These are phyloP conservation scores for Pholiota microspora DNA, from an alignment of 768 basidiomycete species.

Conservation along the genomic window DNA sequence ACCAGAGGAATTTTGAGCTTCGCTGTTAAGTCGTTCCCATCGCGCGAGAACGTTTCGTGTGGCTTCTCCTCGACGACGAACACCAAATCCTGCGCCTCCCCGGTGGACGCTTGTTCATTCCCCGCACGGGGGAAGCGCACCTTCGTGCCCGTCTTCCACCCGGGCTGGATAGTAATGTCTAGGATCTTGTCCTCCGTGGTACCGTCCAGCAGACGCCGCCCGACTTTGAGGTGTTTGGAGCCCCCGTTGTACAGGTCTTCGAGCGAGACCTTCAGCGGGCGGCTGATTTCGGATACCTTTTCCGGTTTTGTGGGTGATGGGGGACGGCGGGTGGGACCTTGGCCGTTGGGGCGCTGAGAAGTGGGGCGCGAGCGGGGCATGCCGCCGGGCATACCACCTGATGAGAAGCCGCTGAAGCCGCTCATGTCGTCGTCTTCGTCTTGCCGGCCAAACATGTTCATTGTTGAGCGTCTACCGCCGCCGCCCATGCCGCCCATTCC, in stretches of 20 bases:
- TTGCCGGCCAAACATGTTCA: conserved; percentile 33
- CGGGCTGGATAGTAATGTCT: conserved; percentile 77
- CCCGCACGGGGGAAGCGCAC: conserved; percentile 86
- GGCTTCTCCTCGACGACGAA: conserved; percentile 97
- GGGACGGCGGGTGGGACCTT: conserved; percentile 15
- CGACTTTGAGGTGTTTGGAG: conserved; percentile 86
- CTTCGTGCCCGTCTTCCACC: conserved; percentile 97
- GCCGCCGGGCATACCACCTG: conserved; percentile 47
- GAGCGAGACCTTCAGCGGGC: conserved; percentile 81
- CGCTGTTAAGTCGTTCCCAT: conserved; percentile 77
- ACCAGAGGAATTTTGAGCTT: conserved; percentile 68
- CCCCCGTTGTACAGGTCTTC: conserved; percentile 85
- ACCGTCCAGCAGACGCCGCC: conserved; percentile 69
- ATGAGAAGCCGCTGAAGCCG: conserved; percentile 31
- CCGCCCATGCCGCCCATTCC: conserved; percentile 37
- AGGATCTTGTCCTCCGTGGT: conserved; percentile 82
- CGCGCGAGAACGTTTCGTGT: conserved; percentile 71
- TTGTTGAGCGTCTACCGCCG: conserved; percentile 21
- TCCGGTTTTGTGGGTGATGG: conserved; percentile 29
- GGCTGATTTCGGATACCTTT: conserved; percentile 60
- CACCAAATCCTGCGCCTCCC: conserved; percentile 86
- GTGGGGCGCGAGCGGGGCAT: conserved; percentile 44
- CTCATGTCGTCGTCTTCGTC: conserved; percentile 52
- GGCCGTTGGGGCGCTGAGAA: conserved; percentile 17
- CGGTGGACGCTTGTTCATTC: conserved; percentile 62